Base-by-base conservation (phyloP, 768 basidiomycete genomes). In the Russula dissimulans region DNA sequence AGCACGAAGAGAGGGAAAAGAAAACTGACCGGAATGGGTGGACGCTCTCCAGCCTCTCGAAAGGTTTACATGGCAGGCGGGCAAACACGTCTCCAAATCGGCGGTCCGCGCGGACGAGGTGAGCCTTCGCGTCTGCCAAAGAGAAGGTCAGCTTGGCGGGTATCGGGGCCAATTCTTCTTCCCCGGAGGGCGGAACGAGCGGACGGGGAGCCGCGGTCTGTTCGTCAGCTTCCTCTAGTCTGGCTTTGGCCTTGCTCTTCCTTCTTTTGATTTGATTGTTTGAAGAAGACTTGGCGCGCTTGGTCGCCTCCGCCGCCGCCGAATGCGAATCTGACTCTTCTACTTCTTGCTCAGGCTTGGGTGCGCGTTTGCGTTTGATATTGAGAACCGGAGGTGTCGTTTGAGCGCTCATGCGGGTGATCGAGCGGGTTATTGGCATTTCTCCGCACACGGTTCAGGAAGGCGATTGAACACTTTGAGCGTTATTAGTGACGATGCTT, bases 71-170 rank as follows among this genome's bases (percentile, higher is more conserved):
- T 44, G 74, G 74, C 67, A 89, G 72, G 52, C 78, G 76, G 29
- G 71, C 65, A 71, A 95, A 93, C 10, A 95, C 61, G 42, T 80
- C 78, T 54, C 75, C 74, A 72, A 94, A 97, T 4, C 93, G 83
- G 11, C 75, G 68, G 66, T 95, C 93, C 7, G 76, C 79, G 3
- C 65, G 56, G 57, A 84, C 81, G 36, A 95, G 79, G 68, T 95
- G 90, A 14, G 73, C 56, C 68, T 85, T 89, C 1, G 89, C 92
- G 8, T 83, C 81, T 48, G 85, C 81, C 64, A 91, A 85, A n/a
- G 81, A 80, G 73, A 95, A 95, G 6, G 80, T 79, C 38, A 94
- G 78, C 8, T 78, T 73, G 1, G 89, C 84, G 4, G 91, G 88
- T 11, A 94, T 78, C 39, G 86, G 69, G 17, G 53, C 57, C 36